Evolutionary conservation across 2,329 filamentous ascomycete genomes (phyloP).

Genomic region (Boeremia lycopersici): DNA sequence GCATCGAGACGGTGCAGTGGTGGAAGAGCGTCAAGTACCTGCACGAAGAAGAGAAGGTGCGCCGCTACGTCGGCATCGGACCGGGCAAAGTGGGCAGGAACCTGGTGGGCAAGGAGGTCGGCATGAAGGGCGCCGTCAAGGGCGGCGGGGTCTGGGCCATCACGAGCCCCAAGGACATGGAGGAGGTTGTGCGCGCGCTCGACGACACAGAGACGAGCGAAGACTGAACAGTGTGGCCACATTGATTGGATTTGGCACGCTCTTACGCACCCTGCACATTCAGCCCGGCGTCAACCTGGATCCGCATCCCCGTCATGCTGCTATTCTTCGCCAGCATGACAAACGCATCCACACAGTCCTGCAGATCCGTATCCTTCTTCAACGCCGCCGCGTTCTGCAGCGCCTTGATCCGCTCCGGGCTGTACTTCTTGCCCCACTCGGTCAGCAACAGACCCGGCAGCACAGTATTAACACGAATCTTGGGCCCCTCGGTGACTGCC

Average conservation of each 20-base stretch:
- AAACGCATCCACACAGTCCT: constrained; percentile 62
- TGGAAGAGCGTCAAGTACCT: constrained; percentile 92
- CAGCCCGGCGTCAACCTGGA: constrained; percentile 50
- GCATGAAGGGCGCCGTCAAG: constrained; percentile 81
- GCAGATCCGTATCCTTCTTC: constrained; percentile 61
- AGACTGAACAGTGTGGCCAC: constrained; percentile 1
- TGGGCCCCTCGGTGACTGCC: constrained; percentile 65
- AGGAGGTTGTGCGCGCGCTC: constrained; percentile 53
- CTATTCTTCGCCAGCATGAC: constrained; percentile 61
- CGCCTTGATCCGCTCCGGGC: constrained; percentile 61
- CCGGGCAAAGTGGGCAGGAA: constrained; percentile 94
- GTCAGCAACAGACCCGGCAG: constrained; percentile 69
- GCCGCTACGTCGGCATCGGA: constrained; percentile 88
- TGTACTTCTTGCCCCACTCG: constrained; percentile 62
- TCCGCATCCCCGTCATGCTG: constrained; percentile 55
- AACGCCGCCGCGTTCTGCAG: constrained; percentile 64
- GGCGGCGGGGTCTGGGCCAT: constrained; percentile 94
- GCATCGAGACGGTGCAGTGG: constrained; percentile 92
- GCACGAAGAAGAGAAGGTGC: constrained; percentile 80
- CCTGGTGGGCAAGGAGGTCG: constrained; percentile 92
- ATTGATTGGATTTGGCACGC: background rate
- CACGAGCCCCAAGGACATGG: constrained; percentile 70
- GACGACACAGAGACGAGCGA: constrained; percentile 52
- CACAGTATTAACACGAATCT: constrained; percentile 69
- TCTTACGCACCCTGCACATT: constrained; percentile 37